phyloP scores from a whole-genome alignment of 768 basidiomycete species.

The Suillus alpinus region DNA sequence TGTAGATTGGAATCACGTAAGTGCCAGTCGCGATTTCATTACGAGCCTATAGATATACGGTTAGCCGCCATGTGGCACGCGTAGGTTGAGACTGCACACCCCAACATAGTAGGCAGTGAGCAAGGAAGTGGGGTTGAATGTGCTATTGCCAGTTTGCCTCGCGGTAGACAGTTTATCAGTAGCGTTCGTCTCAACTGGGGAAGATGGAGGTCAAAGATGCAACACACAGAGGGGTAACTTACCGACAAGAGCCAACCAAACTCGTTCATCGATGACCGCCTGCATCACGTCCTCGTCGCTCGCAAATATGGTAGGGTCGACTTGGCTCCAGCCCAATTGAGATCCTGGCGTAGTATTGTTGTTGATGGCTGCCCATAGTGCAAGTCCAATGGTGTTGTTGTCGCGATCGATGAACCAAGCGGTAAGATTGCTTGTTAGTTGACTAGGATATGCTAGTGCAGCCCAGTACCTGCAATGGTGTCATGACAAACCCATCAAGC shows the following conservation, averaged over 20 bases:
- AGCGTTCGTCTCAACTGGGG: slow-evolving; percentile 35
- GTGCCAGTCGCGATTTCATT: slow-evolving; percentile 39
- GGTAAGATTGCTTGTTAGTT: slow-evolving; percentile 28
- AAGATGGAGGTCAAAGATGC: background rate
- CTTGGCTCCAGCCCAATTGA: slow-evolving; percentile 20
- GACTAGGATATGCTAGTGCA: slow-evolving; percentile 17
- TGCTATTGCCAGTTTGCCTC: slow-evolving; percentile 33
- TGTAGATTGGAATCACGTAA: slow-evolving; percentile 37
- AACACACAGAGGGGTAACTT: slow-evolving; percentile 9
- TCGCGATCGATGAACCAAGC: slow-evolving; percentile 43
- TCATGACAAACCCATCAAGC: too few species aligned
- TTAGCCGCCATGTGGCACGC: background rate
- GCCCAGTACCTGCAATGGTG: slow-evolving; percentile 22
- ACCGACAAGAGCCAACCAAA: slow-evolving; percentile 43
- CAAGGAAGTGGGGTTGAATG: slow-evolving; percentile 34
- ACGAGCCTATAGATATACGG: slow-evolving; percentile 22
- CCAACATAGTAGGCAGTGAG: slow-evolving; percentile 38
- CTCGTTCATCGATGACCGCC: slow-evolving; percentile 34
- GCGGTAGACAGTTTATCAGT: slow-evolving; percentile 30
- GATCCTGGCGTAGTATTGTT: slow-evolving; percentile 19
- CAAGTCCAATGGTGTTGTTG: slow-evolving; percentile 30
- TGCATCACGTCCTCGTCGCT: slow-evolving; percentile 28
- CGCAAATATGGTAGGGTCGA: slow-evolving; percentile 19
- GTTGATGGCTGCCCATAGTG: slow-evolving; percentile 25
- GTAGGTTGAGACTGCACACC: slow-evolving; percentile 13